Evolutionary conservation across 116 monocot species (phyloP).

Genomic region (Posidonia oceanica): DNA sequence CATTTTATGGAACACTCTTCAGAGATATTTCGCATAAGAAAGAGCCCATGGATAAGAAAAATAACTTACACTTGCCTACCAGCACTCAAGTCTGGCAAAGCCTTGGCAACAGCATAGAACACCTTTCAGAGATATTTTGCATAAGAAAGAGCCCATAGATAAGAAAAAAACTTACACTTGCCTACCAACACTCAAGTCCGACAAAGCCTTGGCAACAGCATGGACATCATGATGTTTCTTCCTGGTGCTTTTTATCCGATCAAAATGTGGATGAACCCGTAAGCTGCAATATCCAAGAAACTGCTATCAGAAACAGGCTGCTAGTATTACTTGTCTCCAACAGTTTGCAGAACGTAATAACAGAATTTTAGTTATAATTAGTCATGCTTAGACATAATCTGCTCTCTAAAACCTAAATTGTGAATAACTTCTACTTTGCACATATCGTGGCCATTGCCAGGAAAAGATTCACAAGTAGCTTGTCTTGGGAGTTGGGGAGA

Average conservation of each 20-base stretch:
- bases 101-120: slow-evolving; percentile 43
- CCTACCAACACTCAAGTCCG: slow-evolving; percentile 60
- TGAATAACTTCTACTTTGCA: too few relatives aligned
- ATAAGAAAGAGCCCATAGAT: too few relatives aligned
- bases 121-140: too few relatives aligned
- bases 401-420: too few relatives aligned
- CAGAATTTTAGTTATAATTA: too few relatives aligned
- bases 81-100: slow-evolving; percentile 50
- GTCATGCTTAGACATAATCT: too few relatives aligned
- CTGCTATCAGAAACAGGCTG: not conserved
- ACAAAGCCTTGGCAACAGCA: slow-evolving; percentile 52
- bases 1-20: not conserved
- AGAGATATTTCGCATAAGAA: too few relatives aligned
- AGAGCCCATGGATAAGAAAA: too few relatives aligned
- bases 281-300: slow-evolving; percentile 35
- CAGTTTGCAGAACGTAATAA: too few relatives aligned
- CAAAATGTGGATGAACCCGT: slow-evolving; percentile 68
- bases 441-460: too few relatives aligned
- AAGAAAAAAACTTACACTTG: slow-evolving; percentile 38
- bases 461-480: too few relatives aligned
- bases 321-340: not conserved
- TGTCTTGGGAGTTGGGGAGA: too few relatives aligned
- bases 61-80: slow-evolving; percentile 63
- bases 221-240: slow-evolving; percentile 33
- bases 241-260: slow-evolving; percentile 30